Conservation (phyloP, 108 stramenopile species). For the Ochromonas danica region DNA sequence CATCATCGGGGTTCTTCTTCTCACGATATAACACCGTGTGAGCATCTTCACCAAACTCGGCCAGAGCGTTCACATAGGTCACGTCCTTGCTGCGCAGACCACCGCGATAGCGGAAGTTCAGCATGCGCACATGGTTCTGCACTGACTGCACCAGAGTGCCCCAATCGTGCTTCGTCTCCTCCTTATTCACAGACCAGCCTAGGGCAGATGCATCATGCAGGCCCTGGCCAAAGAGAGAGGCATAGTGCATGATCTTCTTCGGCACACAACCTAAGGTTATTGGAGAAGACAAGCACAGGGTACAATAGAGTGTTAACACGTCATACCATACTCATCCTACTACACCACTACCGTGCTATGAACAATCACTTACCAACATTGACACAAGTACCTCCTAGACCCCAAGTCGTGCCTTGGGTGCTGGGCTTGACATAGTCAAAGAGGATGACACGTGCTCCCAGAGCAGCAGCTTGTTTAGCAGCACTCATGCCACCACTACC, state of each 20-base stretch:
- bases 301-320: too few species aligned
- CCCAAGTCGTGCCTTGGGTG: constrained; percentile 11
- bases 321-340: too few species aligned
- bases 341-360: too few species aligned
- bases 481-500: constrained; percentile 22
- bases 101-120: constrained; percentile 52
- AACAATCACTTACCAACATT: too few species aligned
- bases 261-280: constrained; percentile 22
- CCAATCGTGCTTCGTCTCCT: constrained; percentile 46
- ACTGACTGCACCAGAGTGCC: constrained; percentile 43
- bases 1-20: constrained; percentile 33
- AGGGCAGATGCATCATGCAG: constrained; percentile 29
- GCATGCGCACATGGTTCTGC: constrained; percentile 54
- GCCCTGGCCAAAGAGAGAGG: background rate
- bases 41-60: constrained; percentile 38
- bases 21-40: constrained; percentile 40
- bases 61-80: constrained; percentile 52
- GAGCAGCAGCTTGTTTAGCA: constrained; percentile 2
- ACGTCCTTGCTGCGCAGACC: constrained; percentile 54
- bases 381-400: constrained; percentile 24
- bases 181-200: constrained; percentile 5
- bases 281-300: too few species aligned
- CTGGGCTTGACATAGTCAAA: constrained; percentile 24
- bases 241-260: constrained; percentile 14
- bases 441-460: background rate